Evolutionary conservation across 441 rosid species (phyloP), one percentile per base, ranked within the genome.

Genomic region (Kokia cookei): DNA sequence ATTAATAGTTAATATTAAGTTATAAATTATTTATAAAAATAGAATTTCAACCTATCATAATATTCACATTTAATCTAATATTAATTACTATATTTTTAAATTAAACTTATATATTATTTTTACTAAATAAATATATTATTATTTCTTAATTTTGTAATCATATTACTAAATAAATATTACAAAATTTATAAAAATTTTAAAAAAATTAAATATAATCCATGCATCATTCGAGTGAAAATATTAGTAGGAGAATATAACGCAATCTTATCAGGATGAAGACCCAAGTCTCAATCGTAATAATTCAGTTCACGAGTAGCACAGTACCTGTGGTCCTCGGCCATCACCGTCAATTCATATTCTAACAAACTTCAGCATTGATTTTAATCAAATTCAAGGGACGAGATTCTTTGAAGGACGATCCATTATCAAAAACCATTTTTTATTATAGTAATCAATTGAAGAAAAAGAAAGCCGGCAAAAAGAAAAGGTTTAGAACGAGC

Each of bases 401-500:
- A 1, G 61, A 80, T 74, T 42, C 29, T 27, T 53, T 10, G 55
- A 1, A 55, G 29, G 53, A 6, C 8, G 22, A 45, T 63, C 19
- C 61, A 1, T 14, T 50, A 50, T 50, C n/a, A 5, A 5, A 51
- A 51, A 1, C 22, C n/a, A 13, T 53, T n/a, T 6, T 45, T 45
- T 13, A 11, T 12, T 32, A 32, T 4, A 45, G 10, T 11, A 22
- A 68, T 5, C 3, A 15, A 65, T 42, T 32, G 6, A 32, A 32
- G 35, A 32, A 11, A 6, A 13, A 32, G 2, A 50, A 3, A 6
- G 12, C n/a, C 59, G 2, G 5, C 68, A 24, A 43, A 37, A 32
- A 27, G 1, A 1, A 10, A 13, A 11, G 51, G 48, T 32, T 32
- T 32, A 15, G 67, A 37, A 60, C 68, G 50, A 80, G 83, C 81